Evolutionary conservation across 768 basidiomycete species (phyloP).

Genomic region (Lentinula boryana): DNA sequence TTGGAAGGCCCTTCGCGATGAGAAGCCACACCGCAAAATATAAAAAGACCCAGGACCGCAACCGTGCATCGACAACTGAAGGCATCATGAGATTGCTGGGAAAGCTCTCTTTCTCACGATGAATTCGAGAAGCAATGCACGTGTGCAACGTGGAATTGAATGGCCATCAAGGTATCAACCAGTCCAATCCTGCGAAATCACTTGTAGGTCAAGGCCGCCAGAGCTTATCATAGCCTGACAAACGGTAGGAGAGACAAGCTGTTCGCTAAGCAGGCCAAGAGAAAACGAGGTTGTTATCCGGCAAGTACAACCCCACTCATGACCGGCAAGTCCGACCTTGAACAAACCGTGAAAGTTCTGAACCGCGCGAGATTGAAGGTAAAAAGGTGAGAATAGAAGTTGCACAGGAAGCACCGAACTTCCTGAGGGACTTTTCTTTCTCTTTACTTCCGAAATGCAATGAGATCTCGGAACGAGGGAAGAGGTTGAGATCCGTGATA

Average conservation of each 20-base stretch:
- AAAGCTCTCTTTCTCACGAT: neutral
- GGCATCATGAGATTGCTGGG: neutral
- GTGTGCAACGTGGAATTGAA: neutral
- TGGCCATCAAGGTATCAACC: too few relatives aligned
- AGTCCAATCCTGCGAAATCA: too few relatives aligned
- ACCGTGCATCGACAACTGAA: neutral
- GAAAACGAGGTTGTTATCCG: neutral
- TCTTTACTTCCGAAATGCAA: neutral
- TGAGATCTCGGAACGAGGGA: neutral
- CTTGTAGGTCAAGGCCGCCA: neutral
- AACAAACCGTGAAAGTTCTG: neutral
- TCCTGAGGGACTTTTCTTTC: neutral
- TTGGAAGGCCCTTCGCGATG: neutral
- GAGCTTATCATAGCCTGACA: neutral
- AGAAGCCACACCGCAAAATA: neutral
- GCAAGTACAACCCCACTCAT: neutral
- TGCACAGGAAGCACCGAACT: neutral
- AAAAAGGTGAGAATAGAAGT: neutral
- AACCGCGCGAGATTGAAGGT: neutral
- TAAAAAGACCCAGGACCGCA: neutral
- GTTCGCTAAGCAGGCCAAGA: neutral
- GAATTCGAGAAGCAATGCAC: neutral
- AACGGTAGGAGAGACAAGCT: neutral
- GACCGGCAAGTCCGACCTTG: neutral
- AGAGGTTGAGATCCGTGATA: neutral